These are phyloP conservation scores for Trichoderma atrobrunneum DNA, from an alignment of 2,329 filamentous ascomycete genomes.

Conservation along the genomic window DNA sequence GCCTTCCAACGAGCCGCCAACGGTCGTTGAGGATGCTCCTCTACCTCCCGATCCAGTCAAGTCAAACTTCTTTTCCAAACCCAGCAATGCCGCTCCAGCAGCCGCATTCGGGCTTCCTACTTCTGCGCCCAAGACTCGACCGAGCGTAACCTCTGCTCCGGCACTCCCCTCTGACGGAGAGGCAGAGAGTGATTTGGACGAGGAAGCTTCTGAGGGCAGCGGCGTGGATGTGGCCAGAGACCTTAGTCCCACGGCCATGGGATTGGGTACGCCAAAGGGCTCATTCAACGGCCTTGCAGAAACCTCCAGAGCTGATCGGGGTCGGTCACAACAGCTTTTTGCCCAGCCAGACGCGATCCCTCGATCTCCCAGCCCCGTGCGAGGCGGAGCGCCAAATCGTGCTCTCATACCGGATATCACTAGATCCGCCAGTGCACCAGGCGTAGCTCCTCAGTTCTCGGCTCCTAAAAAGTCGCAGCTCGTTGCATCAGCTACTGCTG, in stretches of 20 bases:
- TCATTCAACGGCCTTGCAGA: slow-evolving; percentile 52
- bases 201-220: slow-evolving; percentile 55
- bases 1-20: slow-evolving; percentile 24
- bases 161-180: slow-evolving; percentile 41
- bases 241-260: slow-evolving; percentile 51
- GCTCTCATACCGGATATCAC: slow-evolving; percentile 48
- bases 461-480: slow-evolving; percentile 38
- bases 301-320: slow-evolving; percentile 40
- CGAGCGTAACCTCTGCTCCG: slow-evolving; percentile 37
- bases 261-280: slow-evolving; percentile 49
- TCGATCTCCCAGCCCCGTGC: slow-evolving; percentile 70
- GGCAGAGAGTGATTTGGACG: slow-evolving; percentile 39
- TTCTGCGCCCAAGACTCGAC: slow-evolving; percentile 31
- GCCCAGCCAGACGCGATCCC: slow-evolving; percentile 58
- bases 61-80: slow-evolving; percentile 27
- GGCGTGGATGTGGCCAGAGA: slow-evolving; percentile 65
- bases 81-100: slow-evolving; percentile 41
- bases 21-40: slow-evolving; percentile 34
- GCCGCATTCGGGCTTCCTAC: slow-evolving; percentile 37
- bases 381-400: slow-evolving; percentile 53
- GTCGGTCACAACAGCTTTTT: slow-evolving; percentile 48
- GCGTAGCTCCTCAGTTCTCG: slow-evolving; percentile 55
- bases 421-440: slow-evolving; percentile 60
- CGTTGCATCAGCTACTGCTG: slow-evolving; percentile 38
- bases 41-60: slow-evolving; percentile 42